Evolutionary conservation across 2,329 filamentous ascomycete genomes (phyloP).

Genomic region (Diaporthe ampelina): DNA sequence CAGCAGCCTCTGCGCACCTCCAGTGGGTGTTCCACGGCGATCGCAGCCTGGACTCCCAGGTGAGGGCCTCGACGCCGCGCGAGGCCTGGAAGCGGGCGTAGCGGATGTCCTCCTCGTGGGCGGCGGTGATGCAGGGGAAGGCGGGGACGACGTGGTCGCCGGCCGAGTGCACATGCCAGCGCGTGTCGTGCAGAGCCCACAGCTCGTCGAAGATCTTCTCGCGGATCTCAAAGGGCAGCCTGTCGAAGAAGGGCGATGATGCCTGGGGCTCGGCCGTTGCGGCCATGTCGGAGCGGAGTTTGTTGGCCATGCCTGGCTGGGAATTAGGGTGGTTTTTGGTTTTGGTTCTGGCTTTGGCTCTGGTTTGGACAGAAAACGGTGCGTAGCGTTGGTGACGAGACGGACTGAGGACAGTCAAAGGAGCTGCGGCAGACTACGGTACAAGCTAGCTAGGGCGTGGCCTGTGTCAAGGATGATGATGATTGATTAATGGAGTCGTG

Average conservation of each 20-base stretch:
- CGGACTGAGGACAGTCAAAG: neutral
- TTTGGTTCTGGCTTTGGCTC: too few relatives aligned
- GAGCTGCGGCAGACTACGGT: too few relatives aligned
- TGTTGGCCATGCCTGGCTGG: conserved; percentile 20
- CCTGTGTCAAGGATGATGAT: neutral
- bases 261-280: conserved; percentile 62
- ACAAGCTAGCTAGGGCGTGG: neutral
- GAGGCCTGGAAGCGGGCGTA: conserved; percentile 37
- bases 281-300: conserved; percentile 49
- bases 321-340: neutral
- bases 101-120: conserved; percentile 39
- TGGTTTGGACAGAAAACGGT: too few relatives aligned
- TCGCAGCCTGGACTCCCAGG: conserved; percentile 38
- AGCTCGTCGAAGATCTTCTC: conserved; percentile 49
- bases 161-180: conserved; percentile 44
- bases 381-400: neutral
- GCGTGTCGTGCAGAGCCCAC: conserved; percentile 44
- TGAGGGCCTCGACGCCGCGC: conserved; percentile 24
- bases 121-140: conserved; percentile 43
- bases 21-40: conserved; percentile 40
- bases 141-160: conserved; percentile 33
- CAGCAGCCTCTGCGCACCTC: conserved; percentile 38
- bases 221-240: conserved; percentile 50
- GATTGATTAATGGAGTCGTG: too few relatives aligned
- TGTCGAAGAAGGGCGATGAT: conserved; percentile 49